These are phyloP conservation scores for Hansenula lynferdii DNA, from an alignment of 1,139 yeast genomes.

Conservation along the genomic window DNA sequence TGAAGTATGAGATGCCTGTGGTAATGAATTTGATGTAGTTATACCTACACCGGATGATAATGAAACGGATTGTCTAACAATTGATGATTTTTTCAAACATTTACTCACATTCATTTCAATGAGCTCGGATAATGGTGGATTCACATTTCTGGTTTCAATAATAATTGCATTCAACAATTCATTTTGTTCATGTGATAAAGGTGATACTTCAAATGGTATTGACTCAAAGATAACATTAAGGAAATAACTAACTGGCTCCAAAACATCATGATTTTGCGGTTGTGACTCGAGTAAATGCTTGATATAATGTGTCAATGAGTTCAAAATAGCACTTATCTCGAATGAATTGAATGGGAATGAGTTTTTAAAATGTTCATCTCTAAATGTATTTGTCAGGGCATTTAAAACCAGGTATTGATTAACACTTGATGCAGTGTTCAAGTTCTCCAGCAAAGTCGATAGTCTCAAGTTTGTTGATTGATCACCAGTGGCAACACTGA, in stretches of 20 bases:
- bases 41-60: neutral
- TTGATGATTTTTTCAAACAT: slow-evolving; percentile 11
- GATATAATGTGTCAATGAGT: slow-evolving; percentile 8
- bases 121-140: slow-evolving; percentile 8
- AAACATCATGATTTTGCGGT: neutral
- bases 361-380: slow-evolving; percentile 5
- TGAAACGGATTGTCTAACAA: slow-evolving; percentile 6
- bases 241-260: slow-evolving; percentile 8
- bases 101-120: slow-evolving; percentile 10
- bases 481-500: slow-evolving; percentile 8
- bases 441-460: slow-evolving; percentile 7
- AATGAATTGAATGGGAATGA: slow-evolving; percentile 9
- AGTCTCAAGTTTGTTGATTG: slow-evolving; percentile 12
- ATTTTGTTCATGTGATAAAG: slow-evolving; percentile 11
- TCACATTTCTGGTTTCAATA: slow-evolving; percentile 2
- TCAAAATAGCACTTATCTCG: slow-evolving; percentile 12
- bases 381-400: slow-evolving; percentile 10
- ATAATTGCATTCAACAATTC: slow-evolving; percentile 11
- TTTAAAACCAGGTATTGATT: slow-evolving; percentile 17
- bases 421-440: slow-evolving; percentile 6
- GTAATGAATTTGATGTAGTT: neutral
- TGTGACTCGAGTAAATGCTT: slow-evolving; percentile 6
- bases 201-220: slow-evolving; percentile 4
- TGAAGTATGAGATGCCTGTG: slow-evolving; percentile 9
- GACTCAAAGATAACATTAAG: slow-evolving; percentile 3